These are phyloP conservation scores for Sclerotinia trifoliorum DNA, from an alignment of 2,329 filamentous ascomycete genomes.

Conservation along the genomic window DNA sequence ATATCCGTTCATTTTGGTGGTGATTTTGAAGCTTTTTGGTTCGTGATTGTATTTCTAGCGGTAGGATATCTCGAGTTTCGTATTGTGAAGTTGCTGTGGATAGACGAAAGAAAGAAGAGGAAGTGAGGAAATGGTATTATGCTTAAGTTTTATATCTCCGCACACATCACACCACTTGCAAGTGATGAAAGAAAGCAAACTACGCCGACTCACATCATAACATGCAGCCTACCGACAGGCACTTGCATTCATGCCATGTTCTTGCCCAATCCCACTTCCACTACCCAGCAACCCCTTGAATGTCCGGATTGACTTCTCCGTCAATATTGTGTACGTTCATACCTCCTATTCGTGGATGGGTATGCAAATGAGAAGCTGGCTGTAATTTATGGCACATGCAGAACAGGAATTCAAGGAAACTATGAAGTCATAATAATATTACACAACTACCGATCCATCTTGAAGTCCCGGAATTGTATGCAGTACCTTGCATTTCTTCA, in stretches of 20 bases:
- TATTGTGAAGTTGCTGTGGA: background rate
- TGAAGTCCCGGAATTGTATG: background rate
- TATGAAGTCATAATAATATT: background rate
- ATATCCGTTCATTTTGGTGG: background rate
- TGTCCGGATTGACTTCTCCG: background rate
- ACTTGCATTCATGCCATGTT: constrained; percentile 2
- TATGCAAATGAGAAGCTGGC: background rate
- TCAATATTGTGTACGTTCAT: too few relatives aligned
- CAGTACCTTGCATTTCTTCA: background rate
- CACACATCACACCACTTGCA: constrained; percentile 4
- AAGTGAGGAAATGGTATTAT: background rate
- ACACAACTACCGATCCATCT: background rate
- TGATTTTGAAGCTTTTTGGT: background rate
- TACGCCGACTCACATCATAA: background rate
- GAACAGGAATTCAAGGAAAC: background rate
- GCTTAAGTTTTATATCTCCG: background rate
- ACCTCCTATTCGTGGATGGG: background rate
- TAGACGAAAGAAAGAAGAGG: background rate
- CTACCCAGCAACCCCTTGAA: background rate
- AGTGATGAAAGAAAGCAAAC: background rate
- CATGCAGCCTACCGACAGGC: background rate
- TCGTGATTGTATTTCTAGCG: background rate
- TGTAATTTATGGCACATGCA: background rate
- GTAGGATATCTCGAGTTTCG: background rate
- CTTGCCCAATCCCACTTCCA: background rate